phyloP scores from a whole-genome alignment of 768 basidiomycete genomes.

The Mycena olivaceomarginata region DNA sequence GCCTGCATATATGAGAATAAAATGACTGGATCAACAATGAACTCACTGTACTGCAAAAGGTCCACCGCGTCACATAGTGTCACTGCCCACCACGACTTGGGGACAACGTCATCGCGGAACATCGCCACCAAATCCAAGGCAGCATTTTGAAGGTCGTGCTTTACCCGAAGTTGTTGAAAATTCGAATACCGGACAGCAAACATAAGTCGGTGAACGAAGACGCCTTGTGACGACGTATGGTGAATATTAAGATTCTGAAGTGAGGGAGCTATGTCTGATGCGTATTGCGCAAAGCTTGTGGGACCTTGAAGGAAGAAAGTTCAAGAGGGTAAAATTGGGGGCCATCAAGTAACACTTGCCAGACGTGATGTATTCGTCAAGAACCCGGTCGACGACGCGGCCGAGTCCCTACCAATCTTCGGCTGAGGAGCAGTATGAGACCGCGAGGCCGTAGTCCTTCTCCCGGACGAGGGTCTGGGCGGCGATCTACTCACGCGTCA shows the following conservation, averaged over 20 bases:
- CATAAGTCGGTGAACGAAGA: slow-evolving; percentile 83
- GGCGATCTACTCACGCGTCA: slow-evolving; percentile 71
- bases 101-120: slow-evolving; percentile 87
- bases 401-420: slow-evolving; percentile 90
- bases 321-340: slow-evolving; percentile 21
- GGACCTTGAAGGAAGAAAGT: slow-evolving; percentile 67
- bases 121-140: slow-evolving; percentile 85
- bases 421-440: slow-evolving; percentile 90
- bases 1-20: slow-evolving; percentile 28
- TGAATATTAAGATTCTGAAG: slow-evolving; percentile 76
- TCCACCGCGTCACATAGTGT: slow-evolving; percentile 88
- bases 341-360: slow-evolving; percentile 64
- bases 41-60: slow-evolving; percentile 78
- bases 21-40: not conserved
- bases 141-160: slow-evolving; percentile 79
- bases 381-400: slow-evolving; percentile 85
- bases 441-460: slow-evolving; percentile 87
- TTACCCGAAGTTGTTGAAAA: slow-evolving; percentile 81
- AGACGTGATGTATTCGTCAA: slow-evolving; percentile 85
- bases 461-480: slow-evolving; percentile 80
- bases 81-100: slow-evolving; percentile 93
- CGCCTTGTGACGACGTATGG: slow-evolving; percentile 66
- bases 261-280: slow-evolving; percentile 83
- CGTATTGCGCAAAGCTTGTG: slow-evolving; percentile 75
- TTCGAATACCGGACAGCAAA: slow-evolving; percentile 90